Conservation (phyloP, 371 early-diverging fungal species). For the Nematocida displodere region DNA sequence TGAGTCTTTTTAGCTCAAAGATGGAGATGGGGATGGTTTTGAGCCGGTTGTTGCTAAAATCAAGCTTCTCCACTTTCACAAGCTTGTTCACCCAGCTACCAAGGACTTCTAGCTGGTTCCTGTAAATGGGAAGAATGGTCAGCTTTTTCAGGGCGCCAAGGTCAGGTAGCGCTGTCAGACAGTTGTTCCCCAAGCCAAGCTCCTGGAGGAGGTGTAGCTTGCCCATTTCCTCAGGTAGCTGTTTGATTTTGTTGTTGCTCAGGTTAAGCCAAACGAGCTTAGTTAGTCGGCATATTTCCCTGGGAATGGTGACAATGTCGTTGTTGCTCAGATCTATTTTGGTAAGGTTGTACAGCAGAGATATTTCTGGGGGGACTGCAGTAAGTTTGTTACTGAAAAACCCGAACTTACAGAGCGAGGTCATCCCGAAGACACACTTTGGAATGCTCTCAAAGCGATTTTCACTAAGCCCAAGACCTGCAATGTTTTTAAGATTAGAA, state of each 20-base stretch:
- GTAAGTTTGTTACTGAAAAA: slow-evolving; percentile 68
- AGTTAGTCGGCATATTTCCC: slow-evolving; percentile 66
- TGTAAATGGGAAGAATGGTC: slow-evolving; percentile 64
- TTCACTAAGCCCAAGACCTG: slow-evolving; percentile 68
- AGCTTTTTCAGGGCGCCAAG: slow-evolving; percentile 58
- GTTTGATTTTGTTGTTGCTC: slow-evolving; percentile 68
- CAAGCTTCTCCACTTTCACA: slow-evolving; percentile 63
- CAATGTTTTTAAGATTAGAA: slow-evolving; percentile 64
- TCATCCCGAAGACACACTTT: slow-evolving; percentile 65
- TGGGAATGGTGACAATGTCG: slow-evolving; percentile 66
- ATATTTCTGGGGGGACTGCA: slow-evolving; percentile 61
- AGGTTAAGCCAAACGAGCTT: slow-evolving; percentile 70
- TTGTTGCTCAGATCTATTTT: slow-evolving; percentile 70
- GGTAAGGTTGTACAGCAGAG: slow-evolving; percentile 63
- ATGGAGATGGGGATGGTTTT: slow-evolving; percentile 53
- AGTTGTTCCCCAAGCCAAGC: slow-evolving; percentile 70
- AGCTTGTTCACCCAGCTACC: slow-evolving; percentile 48
- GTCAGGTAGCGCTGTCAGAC: slow-evolving; percentile 66
- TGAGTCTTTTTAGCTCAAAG: slow-evolving; percentile 48
- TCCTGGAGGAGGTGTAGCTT: slow-evolving; percentile 68
- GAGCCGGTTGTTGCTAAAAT: slow-evolving; percentile 64
- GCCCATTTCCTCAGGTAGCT: slow-evolving; percentile 67
- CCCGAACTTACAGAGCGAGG: slow-evolving; percentile 67
- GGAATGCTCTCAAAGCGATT: slow-evolving; percentile 65
- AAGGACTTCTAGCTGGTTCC: slow-evolving; percentile 58